A percentile compares a stretch with the other conserved stretches of the same genome.
Conservation (phyloP, 371 early-diverging fungal genomes). For the Haplosporangium sp. region DNA sequence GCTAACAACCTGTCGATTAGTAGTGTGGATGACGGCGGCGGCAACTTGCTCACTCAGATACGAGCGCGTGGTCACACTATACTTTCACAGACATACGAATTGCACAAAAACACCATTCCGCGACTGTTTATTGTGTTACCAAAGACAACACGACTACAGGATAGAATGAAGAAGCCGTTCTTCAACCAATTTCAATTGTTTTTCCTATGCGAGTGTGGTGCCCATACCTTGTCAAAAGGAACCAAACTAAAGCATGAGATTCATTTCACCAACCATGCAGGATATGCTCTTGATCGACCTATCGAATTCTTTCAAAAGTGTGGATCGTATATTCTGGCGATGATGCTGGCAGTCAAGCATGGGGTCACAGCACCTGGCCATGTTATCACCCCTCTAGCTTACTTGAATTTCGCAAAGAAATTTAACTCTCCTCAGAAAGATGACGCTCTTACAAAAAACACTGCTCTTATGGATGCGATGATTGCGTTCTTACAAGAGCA, state of each 20-base stretch:
- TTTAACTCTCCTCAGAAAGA: neutral
- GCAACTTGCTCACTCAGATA: neutral
- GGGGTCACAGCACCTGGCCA: slow-evolving; percentile 1
- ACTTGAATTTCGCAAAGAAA: neutral
- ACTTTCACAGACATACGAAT: slow-evolving; percentile 18
- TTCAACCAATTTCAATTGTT: slow-evolving; percentile 26
- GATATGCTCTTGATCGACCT: slow-evolving; percentile 28
- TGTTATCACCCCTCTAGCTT: neutral
- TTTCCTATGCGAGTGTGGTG: slow-evolving; percentile 38
- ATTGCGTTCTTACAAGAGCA: slow-evolving; percentile 1
- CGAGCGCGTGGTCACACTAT: neutral
- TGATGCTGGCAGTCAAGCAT: slow-evolving; percentile 26
- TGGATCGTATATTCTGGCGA: slow-evolving; percentile 23
- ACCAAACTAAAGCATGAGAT: slow-evolving; percentile 16
- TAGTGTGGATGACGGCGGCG: neutral
- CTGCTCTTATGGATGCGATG: slow-evolving; percentile 4
- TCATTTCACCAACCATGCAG: slow-evolving; percentile 40
- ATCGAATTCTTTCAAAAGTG: slow-evolving; percentile 39
- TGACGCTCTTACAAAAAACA: slow-evolving; percentile 2
- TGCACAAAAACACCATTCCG: slow-evolving; percentile 29
- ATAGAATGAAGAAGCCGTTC: slow-evolving; percentile 5
- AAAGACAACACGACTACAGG: neutral
- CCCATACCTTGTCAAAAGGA: slow-evolving; percentile 13
- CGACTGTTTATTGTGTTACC: slow-evolving; percentile 29
- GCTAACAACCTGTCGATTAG: neutral